These are phyloP conservation scores for Neurospora terricola DNA, from an alignment of 495 filamentous ascomycete genomes.

Conservation along the genomic window DNA sequence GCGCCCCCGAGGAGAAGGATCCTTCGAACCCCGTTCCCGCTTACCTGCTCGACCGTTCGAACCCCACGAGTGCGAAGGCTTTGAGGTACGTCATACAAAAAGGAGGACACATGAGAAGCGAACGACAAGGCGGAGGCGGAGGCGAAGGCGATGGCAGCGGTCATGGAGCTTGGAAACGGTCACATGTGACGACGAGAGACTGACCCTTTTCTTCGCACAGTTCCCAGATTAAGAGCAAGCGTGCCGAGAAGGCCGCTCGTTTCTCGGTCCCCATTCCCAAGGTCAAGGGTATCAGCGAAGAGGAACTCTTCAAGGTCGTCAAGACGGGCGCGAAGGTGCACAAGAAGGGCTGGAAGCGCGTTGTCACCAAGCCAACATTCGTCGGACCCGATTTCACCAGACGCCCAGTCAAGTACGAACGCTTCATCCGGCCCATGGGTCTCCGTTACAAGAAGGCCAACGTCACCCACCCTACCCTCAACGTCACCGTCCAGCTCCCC, in stretches of 20 bases:
- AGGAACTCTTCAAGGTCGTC: constrained; percentile 98
- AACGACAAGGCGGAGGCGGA: background rate
- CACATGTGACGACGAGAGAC: background rate
- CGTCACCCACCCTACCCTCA: constrained; percentile 55
- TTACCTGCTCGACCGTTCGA: constrained; percentile 83
- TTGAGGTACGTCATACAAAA: constrained; percentile 57
- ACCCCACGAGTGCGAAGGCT: constrained; percentile 81
- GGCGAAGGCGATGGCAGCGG: background rate
- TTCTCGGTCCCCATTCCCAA: constrained; percentile 92
- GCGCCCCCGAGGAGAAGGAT: constrained; percentile 64
- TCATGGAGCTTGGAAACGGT: background rate
- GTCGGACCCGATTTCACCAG: constrained; percentile 89
- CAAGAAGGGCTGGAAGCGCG: constrained; percentile 80
- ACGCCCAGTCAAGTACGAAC: constrained; percentile 84
- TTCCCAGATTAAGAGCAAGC: constrained; percentile 33
- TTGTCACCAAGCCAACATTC: constrained; percentile 63
- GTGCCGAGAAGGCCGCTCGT: constrained; percentile 88
- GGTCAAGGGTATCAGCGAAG: constrained; percentile 85
- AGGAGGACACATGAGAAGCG: constrained; percentile 57
- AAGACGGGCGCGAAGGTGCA: constrained; percentile 69
- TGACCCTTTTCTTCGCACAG: background rate
- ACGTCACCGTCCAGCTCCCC: constrained; percentile 65
- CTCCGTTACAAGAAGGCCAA: constrained; percentile 90
- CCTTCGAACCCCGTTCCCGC: constrained; percentile 65
- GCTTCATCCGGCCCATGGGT: constrained; percentile 56